phyloP scores from a whole-genome alignment of 2,329 filamentous ascomycete genomes.

The Aspergillus novofumigatus region DNA sequence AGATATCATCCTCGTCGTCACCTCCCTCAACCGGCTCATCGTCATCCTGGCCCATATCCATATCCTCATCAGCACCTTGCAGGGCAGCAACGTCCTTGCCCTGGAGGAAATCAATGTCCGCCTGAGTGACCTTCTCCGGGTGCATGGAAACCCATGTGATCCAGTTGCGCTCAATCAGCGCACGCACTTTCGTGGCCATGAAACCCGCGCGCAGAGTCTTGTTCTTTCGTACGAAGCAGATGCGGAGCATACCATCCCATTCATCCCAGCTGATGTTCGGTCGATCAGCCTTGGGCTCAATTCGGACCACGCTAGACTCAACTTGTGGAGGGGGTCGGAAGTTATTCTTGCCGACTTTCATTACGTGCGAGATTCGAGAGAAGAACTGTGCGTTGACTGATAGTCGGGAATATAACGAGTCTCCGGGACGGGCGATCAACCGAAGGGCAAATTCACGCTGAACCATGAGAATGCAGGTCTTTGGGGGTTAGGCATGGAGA shows the following conservation, averaged over 20 bases:
- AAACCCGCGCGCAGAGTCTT: slow-evolving; percentile 76
- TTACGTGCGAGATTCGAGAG: slow-evolving; percentile 65
- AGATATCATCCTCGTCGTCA: slow-evolving; percentile 45
- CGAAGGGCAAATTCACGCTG: slow-evolving; percentile 92
- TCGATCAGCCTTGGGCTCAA: slow-evolving; percentile 79
- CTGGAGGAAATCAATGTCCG: slow-evolving; percentile 45
- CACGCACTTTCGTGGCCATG: slow-evolving; percentile 60
- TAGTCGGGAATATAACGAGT: slow-evolving; percentile 84
- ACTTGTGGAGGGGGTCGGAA: slow-evolving; percentile 94
- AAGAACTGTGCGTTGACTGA: slow-evolving; percentile 94
- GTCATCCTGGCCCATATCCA: slow-evolving; percentile 40
- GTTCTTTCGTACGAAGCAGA: slow-evolving; percentile 85
- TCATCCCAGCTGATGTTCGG: slow-evolving; percentile 91
- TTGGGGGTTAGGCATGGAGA: slow-evolving; percentile 77
- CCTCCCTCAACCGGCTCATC: slow-evolving; percentile 32
- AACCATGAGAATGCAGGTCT: slow-evolving; percentile 80
- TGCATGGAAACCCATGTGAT: slow-evolving; percentile 15
- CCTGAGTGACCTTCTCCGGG: slow-evolving; percentile 45
- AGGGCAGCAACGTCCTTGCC: slow-evolving; percentile 10
- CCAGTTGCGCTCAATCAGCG: slow-evolving; percentile 15
- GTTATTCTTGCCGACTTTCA: slow-evolving; percentile 95
- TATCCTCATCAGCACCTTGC: slow-evolving; percentile 12
- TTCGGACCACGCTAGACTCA: slow-evolving; percentile 83
- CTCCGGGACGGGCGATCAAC: slow-evolving; percentile 80
- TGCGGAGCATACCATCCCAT: slow-evolving; percentile 83